Percentiles rank a stretch among this genome's conserved stretches.
Evolutionary conservation across 768 basidiomycete genomes (phyloP).

Genomic region (Cystobasidium ongulense): DNA sequence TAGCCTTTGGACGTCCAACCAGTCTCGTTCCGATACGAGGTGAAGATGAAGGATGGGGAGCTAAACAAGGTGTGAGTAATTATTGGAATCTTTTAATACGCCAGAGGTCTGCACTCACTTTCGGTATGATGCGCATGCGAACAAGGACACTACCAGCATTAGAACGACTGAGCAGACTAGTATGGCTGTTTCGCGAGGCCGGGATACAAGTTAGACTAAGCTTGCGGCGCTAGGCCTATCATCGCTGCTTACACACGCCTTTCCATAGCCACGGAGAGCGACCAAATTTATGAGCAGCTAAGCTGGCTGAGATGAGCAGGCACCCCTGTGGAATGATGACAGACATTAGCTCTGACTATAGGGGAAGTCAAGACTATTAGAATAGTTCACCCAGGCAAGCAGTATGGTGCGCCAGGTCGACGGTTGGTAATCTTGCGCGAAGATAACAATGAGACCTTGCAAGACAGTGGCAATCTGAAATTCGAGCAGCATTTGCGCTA

Average conservation of each 20-base stretch:
- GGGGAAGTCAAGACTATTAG: not conserved
- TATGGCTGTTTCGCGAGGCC: not conserved
- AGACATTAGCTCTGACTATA: not conserved
- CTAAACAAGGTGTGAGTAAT: conserved; percentile 8
- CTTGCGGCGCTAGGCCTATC: no score
- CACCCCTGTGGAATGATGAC: not conserved
- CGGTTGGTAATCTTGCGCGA: conserved; percentile 20
- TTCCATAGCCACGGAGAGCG: conserved; percentile 40
- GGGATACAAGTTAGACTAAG: no score
- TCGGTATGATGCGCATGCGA: conserved; percentile 21
- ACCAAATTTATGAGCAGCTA: conserved; percentile 33
- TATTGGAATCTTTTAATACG: no score
- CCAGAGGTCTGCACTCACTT: conserved; percentile 20
- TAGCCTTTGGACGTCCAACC: conserved; percentile 40
- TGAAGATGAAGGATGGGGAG: conserved; percentile 37
- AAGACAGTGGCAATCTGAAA: conserved; percentile 40
- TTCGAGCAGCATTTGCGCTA: conserved; percentile 38
- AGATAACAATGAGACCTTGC: conserved; percentile 36
- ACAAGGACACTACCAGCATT: conserved; percentile 34
- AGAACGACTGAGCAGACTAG: conserved; percentile 24
- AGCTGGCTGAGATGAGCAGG: conserved; percentile 27
- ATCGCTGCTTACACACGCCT: conserved; percentile 15
- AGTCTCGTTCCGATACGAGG: conserved; percentile 36
- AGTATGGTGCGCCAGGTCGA: conserved; percentile 35
- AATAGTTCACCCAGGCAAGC: conserved; percentile 33